Evolutionary conservation across 371 early-diverging fungal species (phyloP).

Genomic region (Dichotomocladium elegans): DNA sequence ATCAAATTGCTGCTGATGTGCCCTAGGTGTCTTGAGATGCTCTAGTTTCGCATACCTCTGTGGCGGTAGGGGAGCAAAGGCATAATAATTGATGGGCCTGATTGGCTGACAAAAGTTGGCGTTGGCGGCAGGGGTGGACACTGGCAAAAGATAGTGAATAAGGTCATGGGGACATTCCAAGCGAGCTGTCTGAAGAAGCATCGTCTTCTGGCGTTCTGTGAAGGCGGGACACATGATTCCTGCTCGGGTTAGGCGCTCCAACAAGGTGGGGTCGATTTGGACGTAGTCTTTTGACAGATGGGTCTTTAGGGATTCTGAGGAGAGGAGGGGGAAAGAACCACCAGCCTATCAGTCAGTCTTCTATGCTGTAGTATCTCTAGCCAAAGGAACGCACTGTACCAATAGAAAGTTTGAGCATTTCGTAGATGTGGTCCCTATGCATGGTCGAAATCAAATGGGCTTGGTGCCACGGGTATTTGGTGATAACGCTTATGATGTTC

Average conservation of each 20-base stretch:
- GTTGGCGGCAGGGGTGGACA: not conserved
- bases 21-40: not conserved
- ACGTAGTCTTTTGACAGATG: constrained; percentile 62
- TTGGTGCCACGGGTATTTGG: constrained; percentile 77
- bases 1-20: not conserved
- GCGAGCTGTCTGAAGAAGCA: constrained; percentile 50
- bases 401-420: constrained; percentile 61
- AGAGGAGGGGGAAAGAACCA: not conserved
- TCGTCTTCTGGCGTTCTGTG: constrained; percentile 70
- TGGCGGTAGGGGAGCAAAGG: not conserved
- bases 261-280: constrained; percentile 57
- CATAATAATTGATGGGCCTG: not conserved
- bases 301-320: constrained; percentile 52
- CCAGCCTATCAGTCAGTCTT: not conserved
- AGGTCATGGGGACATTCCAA: constrained; percentile 28
- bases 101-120: not conserved
- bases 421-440: constrained; percentile 77
- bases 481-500: constrained; percentile 67
- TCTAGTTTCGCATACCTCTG: not conserved
- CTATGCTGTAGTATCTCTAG: not conserved
- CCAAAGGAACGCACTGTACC: constrained; percentile 19
- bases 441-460: constrained; percentile 54
- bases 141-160: constrained; percentile 8
- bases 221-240: constrained; percentile 71
- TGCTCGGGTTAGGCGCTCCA: constrained; percentile 57